These are phyloP conservation scores for Beauveria australis DNA, from an alignment of 2,329 filamentous ascomycete species.

Conservation along the genomic window DNA sequence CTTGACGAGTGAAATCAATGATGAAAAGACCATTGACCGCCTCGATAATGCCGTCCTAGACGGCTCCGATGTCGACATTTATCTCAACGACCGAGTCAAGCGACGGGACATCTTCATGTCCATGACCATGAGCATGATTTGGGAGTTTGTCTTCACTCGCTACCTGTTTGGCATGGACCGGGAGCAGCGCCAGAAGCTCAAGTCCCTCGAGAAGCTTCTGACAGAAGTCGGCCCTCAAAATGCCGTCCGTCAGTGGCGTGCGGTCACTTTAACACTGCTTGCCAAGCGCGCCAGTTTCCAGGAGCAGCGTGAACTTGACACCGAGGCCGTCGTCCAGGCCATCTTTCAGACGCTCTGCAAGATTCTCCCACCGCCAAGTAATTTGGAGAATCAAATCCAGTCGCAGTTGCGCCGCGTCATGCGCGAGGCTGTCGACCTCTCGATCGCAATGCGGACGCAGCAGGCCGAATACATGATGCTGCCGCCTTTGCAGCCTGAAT, in stretches of 20 bases:
- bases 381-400: constrained; percentile 72
- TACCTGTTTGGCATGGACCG: constrained; percentile 98
- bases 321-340: constrained; percentile 85
- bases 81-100: constrained; percentile 78
- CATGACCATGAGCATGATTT: constrained; percentile 98
- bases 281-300: constrained; percentile 73
- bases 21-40: constrained; percentile 88
- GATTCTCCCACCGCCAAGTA: constrained; percentile 77
- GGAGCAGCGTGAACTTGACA: constrained; percentile 77
- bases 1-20: constrained; percentile 72
- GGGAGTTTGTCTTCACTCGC: constrained; percentile 96
- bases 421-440: constrained; percentile 78
- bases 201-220: constrained; percentile 86
- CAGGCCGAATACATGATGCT: constrained; percentile 98
- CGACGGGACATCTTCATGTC: constrained; percentile 97
- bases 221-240: constrained; percentile 76
- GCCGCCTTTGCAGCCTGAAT: constrained; percentile 87
- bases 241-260: constrained; percentile 96
- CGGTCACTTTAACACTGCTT: constrained; percentile 85
- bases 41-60: constrained; percentile 93
- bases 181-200: constrained; percentile 95
- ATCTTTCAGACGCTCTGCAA: constrained; percentile 74
- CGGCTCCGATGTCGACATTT: constrained; percentile 83
- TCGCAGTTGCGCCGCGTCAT: constrained; percentile 82
- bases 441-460: constrained; percentile 95